Conservation (phyloP, 1,284 basidiomycete species). For the Cutaneotrichosporon cavernicola region DNA sequence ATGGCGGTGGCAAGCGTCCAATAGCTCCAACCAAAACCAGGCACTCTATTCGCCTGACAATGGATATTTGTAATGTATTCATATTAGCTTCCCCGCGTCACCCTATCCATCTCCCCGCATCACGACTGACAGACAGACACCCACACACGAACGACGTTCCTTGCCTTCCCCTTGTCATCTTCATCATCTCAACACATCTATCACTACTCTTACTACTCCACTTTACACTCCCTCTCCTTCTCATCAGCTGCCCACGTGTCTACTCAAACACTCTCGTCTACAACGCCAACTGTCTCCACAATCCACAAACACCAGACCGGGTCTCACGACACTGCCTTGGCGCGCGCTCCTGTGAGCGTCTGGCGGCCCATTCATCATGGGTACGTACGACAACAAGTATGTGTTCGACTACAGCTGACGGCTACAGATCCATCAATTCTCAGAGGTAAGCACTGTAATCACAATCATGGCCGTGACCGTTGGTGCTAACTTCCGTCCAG, state of each 20-base stretch:
- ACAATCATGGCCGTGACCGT: background rate
- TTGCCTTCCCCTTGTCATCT: background rate
- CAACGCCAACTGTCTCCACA: background rate
- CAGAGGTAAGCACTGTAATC: conserved; percentile 32
- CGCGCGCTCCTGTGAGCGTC: background rate
- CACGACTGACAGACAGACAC: background rate
- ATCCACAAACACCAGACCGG: background rate
- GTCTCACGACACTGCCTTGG: background rate
- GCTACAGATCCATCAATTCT: conserved; percentile 41
- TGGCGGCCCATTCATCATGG: conserved; percentile 12
- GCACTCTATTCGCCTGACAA: background rate
- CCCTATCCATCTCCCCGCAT: background rate
- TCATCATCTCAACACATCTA: background rate
- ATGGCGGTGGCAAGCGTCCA: background rate
- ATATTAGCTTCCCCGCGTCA: background rate
- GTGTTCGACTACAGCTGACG: conserved; percentile 3
- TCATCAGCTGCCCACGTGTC: background rate
- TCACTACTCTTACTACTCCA: background rate
- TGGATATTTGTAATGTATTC: background rate
- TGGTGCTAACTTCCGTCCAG: conserved; percentile 23
- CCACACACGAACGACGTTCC: background rate
- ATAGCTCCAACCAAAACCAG: background rate
- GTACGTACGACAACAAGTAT: conserved; percentile 8
- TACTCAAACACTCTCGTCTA: background rate
- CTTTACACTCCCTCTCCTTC: background rate